Evolutionary conservation across 768 basidiomycete species (phyloP).

Genomic region (Stropharia rugosoannulata): DNA sequence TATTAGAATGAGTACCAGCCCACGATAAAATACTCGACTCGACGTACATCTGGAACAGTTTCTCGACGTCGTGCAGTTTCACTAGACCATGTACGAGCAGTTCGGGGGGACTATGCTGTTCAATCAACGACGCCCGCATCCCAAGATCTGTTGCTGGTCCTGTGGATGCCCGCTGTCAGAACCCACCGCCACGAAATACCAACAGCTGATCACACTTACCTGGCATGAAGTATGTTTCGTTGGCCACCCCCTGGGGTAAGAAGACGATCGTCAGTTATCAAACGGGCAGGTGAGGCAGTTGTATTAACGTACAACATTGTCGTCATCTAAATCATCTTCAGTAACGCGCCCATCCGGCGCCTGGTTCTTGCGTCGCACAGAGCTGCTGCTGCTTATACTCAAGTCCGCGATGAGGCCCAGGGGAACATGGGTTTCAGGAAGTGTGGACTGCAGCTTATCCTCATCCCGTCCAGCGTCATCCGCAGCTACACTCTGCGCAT

Average conservation of each 20-base stretch:
- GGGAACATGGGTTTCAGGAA: slow-evolving; percentile 74
- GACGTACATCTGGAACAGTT: slow-evolving; percentile 80
- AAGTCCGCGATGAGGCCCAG: slow-evolving; percentile 75
- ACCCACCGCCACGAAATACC: background rate
- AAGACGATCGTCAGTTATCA: slow-evolving; percentile 7
- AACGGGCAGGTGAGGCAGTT: background rate
- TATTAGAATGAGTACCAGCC: background rate
- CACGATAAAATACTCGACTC: background rate
- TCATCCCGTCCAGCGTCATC: slow-evolving; percentile 36
- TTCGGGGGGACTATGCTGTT: slow-evolving; percentile 78
- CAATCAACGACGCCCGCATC: slow-evolving; percentile 70
- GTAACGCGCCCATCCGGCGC: slow-evolving; percentile 31
- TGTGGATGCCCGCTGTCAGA: slow-evolving; percentile 21
- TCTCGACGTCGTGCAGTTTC: slow-evolving; percentile 74
- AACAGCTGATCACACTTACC: slow-evolving; percentile 37
- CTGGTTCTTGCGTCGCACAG: slow-evolving; percentile 38
- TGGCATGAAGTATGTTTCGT: slow-evolving; percentile 77
- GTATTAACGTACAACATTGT: slow-evolving; percentile 55
- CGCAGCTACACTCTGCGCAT: slow-evolving; percentile 25
- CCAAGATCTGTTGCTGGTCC: slow-evolving; percentile 73
- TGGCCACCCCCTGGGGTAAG: slow-evolving; percentile 67
- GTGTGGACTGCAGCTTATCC: slow-evolving; percentile 45
- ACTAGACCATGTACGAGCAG: slow-evolving; percentile 81
- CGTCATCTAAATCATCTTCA: slow-evolving; percentile 54
- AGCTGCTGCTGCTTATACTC: slow-evolving; percentile 54